Conservation (phyloP, 2,329 filamentous ascomycete genomes). For the Nemania sp. region DNA sequence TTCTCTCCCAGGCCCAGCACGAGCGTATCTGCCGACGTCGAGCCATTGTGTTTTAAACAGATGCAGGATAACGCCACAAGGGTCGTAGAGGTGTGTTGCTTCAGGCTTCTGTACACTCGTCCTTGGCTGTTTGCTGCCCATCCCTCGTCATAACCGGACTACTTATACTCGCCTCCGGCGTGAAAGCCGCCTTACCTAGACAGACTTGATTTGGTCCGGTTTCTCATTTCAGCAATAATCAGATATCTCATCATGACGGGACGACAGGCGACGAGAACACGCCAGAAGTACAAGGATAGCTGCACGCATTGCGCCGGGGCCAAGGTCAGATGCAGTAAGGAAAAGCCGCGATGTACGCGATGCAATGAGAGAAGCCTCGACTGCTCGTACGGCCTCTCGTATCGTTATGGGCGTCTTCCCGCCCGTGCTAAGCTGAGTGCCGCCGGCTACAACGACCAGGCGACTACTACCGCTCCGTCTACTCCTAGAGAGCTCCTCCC, state of each 20-base stretch:
- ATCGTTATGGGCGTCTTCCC: slow-evolving; percentile 32
- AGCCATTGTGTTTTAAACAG: slow-evolving; percentile 19
- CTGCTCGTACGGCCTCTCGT: slow-evolving; percentile 31
- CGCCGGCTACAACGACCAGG: slow-evolving; percentile 23
- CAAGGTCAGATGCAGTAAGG: slow-evolving; percentile 33
- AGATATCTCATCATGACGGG: slow-evolving; percentile 24
- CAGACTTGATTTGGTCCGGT: neutral
- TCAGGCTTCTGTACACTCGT: slow-evolving; percentile 5
- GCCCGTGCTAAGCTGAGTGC: slow-evolving; percentile 26
- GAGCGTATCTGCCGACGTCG: slow-evolving; percentile 23
- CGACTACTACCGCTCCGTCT: slow-evolving; percentile 17
- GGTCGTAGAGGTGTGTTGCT: slow-evolving; percentile 23
- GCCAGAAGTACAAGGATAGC: slow-evolving; percentile 34
- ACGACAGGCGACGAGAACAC: slow-evolving; percentile 30
- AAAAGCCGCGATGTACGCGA: slow-evolving; percentile 31
- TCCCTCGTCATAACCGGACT: slow-evolving; percentile 20
- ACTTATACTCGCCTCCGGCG: slow-evolving; percentile 24
- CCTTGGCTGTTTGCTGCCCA: slow-evolving; percentile 13
- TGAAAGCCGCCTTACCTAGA: slow-evolving; percentile 12
- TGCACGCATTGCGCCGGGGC: slow-evolving; percentile 31
- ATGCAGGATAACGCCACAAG: slow-evolving; percentile 28
- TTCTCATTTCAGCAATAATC: slow-evolving; percentile 8
- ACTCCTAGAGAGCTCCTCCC: slow-evolving; percentile 28
- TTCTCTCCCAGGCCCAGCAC: slow-evolving; percentile 9
- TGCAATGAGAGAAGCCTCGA: slow-evolving; percentile 28